Percentiles rank a stretch among this genome's conserved stretches.
phyloP scores from a whole-genome alignment of 257 asterid species.

The Eustoma russellianum region DNA sequence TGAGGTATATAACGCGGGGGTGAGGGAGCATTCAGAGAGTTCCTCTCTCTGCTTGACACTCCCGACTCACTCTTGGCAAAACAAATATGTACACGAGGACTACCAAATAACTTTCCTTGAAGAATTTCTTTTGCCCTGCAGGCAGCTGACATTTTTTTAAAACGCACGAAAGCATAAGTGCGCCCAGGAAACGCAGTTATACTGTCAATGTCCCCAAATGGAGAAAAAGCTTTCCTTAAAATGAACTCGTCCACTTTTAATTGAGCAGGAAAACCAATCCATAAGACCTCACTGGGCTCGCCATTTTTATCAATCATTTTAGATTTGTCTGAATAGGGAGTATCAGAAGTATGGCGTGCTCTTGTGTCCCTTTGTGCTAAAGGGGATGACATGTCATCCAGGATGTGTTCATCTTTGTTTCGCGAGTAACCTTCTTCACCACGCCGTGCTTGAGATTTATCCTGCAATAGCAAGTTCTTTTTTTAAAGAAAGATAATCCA shows the following conservation, averaged over 20 bases:
- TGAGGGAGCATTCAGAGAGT: constrained; percentile 34
- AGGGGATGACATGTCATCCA: constrained; percentile 48
- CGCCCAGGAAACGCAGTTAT: constrained; percentile 94
- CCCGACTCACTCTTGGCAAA: constrained; percentile 73
- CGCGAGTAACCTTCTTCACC: constrained; percentile 43
- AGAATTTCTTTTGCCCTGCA: constrained; percentile 73
- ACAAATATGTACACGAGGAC: constrained; percentile 82
- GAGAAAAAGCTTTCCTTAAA: constrained; percentile 74
- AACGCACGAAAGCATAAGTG: constrained; percentile 87
- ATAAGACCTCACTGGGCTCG: constrained; percentile 87
- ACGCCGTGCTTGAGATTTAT: constrained; percentile 49
- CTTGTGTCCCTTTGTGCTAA: constrained; percentile 48
- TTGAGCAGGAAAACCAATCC: constrained; percentile 92
- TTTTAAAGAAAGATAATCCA: constrained; percentile 17
- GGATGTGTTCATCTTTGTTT: constrained; percentile 39
- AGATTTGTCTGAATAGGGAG: constrained; percentile 40
- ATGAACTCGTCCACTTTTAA: constrained; percentile 73
- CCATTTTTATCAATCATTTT: constrained; percentile 43
- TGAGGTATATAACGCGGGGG: constrained; percentile 43
- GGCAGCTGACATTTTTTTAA: constrained; percentile 56
- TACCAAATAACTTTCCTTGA: constrained; percentile 82
- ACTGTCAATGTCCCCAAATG: constrained; percentile 82
- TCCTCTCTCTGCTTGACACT: constrained; percentile 52
- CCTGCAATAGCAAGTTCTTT: constrained; percentile 46
- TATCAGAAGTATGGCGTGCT: constrained; percentile 49